Evolutionary conservation across 305 asterid genomes (phyloP).

Genomic region (Ajuga reptans): DNA sequence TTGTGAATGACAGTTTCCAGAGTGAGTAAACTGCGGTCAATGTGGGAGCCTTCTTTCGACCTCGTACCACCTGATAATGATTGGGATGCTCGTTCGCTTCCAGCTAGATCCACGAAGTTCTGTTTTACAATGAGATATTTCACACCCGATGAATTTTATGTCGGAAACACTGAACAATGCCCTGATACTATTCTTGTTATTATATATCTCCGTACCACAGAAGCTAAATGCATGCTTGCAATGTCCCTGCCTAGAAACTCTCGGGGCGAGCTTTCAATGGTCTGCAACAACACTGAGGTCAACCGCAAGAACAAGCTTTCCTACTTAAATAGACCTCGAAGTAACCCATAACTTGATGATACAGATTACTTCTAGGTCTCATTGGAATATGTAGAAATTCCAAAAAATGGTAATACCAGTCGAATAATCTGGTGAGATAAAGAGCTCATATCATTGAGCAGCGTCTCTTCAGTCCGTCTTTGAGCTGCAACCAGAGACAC

Average conservation of each 20-base stretch:
- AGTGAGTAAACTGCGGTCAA: constrained; percentile 62
- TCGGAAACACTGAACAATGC: not conserved
- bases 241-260: constrained; percentile 52
- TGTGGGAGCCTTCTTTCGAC: constrained; percentile 58
- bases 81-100: constrained; percentile 75
- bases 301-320: not conserved
- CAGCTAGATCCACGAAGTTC: constrained; percentile 88
- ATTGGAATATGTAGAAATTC: not conserved
- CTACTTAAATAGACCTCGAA: no score
- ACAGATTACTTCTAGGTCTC: not conserved
- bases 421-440: constrained; percentile 63
- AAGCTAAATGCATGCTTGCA: constrained; percentile 47
- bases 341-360: no score
- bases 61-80: constrained; percentile 59
- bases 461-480: constrained; percentile 47
- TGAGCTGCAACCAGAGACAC: constrained; percentile 45
- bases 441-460: constrained; percentile 44
- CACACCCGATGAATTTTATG: constrained; percentile 6
- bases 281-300: constrained; percentile 35
- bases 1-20: constrained; percentile 69
- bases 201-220: constrained; percentile 47
- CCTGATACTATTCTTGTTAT: not conserved
- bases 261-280: constrained; percentile 63
- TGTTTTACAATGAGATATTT: constrained; percentile 24
- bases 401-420: constrained; percentile 41